phyloP scores from a whole-genome alignment of 2,329 filamentous ascomycete species.

The Arthrobotrys conoides region DNA sequence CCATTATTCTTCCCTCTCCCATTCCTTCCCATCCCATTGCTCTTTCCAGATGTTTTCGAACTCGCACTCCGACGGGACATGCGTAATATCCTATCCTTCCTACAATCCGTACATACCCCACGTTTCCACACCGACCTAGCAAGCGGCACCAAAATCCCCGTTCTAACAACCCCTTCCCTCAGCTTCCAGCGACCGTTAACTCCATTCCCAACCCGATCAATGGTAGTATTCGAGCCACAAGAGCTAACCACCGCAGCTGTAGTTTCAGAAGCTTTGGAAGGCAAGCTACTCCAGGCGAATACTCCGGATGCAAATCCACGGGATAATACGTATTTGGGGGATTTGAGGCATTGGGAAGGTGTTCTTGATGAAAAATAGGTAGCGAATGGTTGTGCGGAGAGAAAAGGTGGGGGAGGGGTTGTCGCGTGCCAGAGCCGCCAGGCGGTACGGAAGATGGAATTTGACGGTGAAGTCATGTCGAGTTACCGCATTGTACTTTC shows the following conservation, averaged over 20 bases:
- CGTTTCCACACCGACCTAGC: slow-evolving; percentile 60
- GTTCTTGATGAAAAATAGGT: slow-evolving; percentile 44
- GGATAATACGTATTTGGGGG: slow-evolving; percentile 63
- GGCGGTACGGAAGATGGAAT: slow-evolving; percentile 47
- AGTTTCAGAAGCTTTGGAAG: slow-evolving; percentile 61
- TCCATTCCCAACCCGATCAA: slow-evolving; percentile 54
- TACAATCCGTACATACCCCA: slow-evolving; percentile 55
- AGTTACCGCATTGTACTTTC: background rate
- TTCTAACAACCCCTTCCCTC: slow-evolving; percentile 44
- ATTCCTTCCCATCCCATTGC: slow-evolving; percentile 22
- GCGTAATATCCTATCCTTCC: slow-evolving; percentile 57
- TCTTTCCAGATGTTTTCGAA: slow-evolving; percentile 46
- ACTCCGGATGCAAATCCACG: slow-evolving; percentile 63
- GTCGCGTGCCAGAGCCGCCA: slow-evolving; percentile 58
- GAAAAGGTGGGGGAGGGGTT: slow-evolving; percentile 53
- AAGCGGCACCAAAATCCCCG: slow-evolving; percentile 35
- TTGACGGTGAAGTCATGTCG: slow-evolving; percentile 27
- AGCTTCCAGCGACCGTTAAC: slow-evolving; percentile 56
- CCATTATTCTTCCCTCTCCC: slow-evolving; percentile 17
- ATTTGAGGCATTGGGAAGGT: slow-evolving; percentile 36
- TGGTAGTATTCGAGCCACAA: slow-evolving; percentile 52
- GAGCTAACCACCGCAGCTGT: slow-evolving; percentile 62
- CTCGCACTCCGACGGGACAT: slow-evolving; percentile 55
- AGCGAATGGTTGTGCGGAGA: slow-evolving; percentile 31
- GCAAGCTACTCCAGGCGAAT: slow-evolving; percentile 63